These are phyloP conservation scores for Pisolithus sp. DNA, from an alignment of 768 basidiomycete genomes.

Conservation along the genomic window DNA sequence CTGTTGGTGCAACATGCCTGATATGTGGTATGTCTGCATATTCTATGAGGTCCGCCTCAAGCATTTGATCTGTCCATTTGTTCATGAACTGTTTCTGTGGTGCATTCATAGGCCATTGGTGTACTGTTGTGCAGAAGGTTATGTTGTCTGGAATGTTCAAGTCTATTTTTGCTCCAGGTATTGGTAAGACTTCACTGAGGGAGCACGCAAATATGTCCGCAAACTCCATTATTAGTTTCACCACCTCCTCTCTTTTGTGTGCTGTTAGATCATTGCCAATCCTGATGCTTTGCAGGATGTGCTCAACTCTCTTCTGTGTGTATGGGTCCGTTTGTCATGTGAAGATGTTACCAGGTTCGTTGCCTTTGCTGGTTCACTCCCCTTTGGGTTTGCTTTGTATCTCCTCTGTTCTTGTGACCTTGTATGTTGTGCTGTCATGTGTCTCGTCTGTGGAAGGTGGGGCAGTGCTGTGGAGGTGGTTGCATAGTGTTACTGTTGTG, in stretches of 20 bases:
- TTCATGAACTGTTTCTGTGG: neutral
- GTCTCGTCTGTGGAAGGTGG: too few species aligned
- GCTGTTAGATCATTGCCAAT: slow-evolving; percentile 28
- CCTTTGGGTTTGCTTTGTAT: neutral
- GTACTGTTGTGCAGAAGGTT: neutral
- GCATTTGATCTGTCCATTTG: neutral
- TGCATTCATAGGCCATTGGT: neutral
- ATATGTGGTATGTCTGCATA: neutral
- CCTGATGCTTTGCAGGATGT: slow-evolving; percentile 12
- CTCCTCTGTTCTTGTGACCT: neutral
- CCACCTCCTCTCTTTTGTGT: slow-evolving; percentile 17
- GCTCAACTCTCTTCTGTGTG: slow-evolving; percentile 8
- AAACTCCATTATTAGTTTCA: slow-evolving; percentile 19
- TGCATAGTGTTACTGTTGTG: neutral
- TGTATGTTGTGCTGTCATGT: neutral
- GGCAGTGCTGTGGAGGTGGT: neutral
- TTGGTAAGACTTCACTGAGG: slow-evolving; percentile 30
- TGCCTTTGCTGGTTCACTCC: neutral
- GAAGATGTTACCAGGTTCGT: neutral
- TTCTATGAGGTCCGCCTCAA: neutral
- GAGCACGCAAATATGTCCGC: slow-evolving; percentile 37
- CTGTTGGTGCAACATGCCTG: slow-evolving; percentile 14
- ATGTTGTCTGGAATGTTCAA: neutral
- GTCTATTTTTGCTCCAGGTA: slow-evolving; percentile 4
- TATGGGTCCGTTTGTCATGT: neutral